Percentiles rank a stretch among this genome's conserved stretches.
phyloP scores from a whole-genome alignment of 306 rosid species.

The Glycine latifolia region DNA sequence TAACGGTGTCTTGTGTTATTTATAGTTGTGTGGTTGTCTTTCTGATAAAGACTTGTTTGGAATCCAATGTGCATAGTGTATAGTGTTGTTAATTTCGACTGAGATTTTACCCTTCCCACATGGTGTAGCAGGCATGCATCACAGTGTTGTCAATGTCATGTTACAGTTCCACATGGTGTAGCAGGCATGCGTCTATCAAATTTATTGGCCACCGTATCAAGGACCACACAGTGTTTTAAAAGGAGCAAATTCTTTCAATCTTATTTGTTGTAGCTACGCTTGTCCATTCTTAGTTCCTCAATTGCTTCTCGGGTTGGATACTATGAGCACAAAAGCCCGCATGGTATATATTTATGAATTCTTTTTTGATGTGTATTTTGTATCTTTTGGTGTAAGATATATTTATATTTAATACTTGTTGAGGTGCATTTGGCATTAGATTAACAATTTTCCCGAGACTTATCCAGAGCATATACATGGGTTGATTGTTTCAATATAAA shows the following conservation, averaged over 20 bases:
- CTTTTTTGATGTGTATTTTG: constrained; percentile 46
- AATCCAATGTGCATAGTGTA: too few relatives aligned
- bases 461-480: neutral
- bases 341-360: constrained; percentile 50
- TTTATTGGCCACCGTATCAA: too few relatives aligned
- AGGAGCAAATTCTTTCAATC: constrained; percentile 51
- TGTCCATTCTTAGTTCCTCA: constrained; percentile 58
- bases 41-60: too few relatives aligned
- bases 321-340: constrained; percentile 43
- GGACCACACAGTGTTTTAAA: too few relatives aligned
- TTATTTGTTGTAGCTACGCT: constrained; percentile 53
- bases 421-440: constrained; percentile 41
- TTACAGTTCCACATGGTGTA: too few relatives aligned
- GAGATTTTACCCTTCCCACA: too few relatives aligned
- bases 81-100: too few relatives aligned
- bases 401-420: constrained; percentile 40
- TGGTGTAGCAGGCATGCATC: too few relatives aligned
- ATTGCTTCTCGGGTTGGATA: constrained; percentile 41
- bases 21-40: too few relatives aligned
- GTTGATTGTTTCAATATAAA: constrained; percentile 1
- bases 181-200: too few relatives aligned
- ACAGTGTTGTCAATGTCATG: too few relatives aligned
- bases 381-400: constrained; percentile 43
- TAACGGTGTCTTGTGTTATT: too few relatives aligned
- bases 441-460: constrained; percentile 26